phyloP scores from a whole-genome alignment of 176 grass and related monocot species.

The Juncus inflexus region DNA sequence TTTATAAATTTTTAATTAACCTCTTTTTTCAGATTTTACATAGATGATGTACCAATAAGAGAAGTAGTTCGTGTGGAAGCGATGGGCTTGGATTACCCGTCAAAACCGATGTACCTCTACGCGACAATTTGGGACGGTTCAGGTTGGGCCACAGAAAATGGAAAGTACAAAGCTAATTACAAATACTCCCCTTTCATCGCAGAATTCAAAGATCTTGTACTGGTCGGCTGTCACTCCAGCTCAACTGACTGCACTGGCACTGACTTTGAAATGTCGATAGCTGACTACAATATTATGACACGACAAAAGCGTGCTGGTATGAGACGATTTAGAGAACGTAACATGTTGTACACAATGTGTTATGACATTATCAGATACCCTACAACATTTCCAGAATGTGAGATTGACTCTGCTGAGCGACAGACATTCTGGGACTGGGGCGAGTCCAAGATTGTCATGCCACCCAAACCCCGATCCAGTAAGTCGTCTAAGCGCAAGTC shows the following conservation, averaged over 20 bases:
- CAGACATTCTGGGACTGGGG: slow-evolving; percentile 61
- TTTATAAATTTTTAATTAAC: not conserved
- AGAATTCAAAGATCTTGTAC: slow-evolving; percentile 62
- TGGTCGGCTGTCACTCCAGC: slow-evolving; percentile 44
- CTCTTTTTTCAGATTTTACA: slow-evolving; percentile 43
- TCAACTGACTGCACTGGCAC: slow-evolving; percentile 2
- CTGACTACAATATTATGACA: slow-evolving; percentile 56
- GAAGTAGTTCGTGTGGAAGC: slow-evolving; percentile 37
- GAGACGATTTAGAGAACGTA: slow-evolving; percentile 48
- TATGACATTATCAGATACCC: slow-evolving; percentile 68
- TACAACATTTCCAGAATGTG: slow-evolving; percentile 64
- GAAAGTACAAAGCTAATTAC: slow-evolving; percentile 71
- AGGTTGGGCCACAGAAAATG: slow-evolving; percentile 65
- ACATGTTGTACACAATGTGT: slow-evolving; percentile 79
- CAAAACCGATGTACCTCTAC: slow-evolving; percentile 87
- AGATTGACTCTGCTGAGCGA: slow-evolving; percentile 51
- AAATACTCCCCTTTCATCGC: slow-evolving; percentile 65
- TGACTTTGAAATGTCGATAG: slow-evolving; percentile 36
- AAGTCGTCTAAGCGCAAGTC: slow-evolving; percentile 13
- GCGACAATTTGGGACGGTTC: slow-evolving; percentile 93
- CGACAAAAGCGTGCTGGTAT: slow-evolving; percentile 64
- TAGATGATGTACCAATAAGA: slow-evolving; percentile 68
- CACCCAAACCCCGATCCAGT: slow-evolving; percentile 18
- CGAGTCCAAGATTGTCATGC: slow-evolving; percentile 66
- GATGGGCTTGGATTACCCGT: slow-evolving; percentile 64